Evolutionary conservation across 768 basidiomycete genomes (phyloP).

Genomic region (Hydnum rufescens): DNA sequence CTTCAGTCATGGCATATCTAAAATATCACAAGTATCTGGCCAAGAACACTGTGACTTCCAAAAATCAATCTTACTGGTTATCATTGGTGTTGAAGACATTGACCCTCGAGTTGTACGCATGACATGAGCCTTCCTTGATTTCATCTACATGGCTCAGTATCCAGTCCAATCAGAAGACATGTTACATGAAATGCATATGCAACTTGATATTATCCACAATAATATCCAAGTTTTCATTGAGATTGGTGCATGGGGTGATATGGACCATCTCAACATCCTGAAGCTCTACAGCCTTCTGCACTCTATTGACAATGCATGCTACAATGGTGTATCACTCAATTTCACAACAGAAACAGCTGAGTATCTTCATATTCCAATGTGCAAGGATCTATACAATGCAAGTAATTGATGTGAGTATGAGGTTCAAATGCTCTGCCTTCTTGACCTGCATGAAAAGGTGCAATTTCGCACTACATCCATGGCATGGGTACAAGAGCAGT

Average conservation of each 20-base stretch:
- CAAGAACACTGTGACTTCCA: slow-evolving; percentile 15
- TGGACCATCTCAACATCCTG: slow-evolving; percentile 23
- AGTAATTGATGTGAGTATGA: background rate
- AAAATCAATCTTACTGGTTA: slow-evolving; percentile 18
- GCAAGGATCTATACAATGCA: slow-evolving; percentile 16
- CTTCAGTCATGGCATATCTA: slow-evolving; percentile 5
- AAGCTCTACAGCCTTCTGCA: slow-evolving; percentile 24
- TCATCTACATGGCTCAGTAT: slow-evolving; percentile 10
- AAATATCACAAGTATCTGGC: slow-evolving; percentile 2
- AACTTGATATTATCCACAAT: background rate
- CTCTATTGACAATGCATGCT: slow-evolving; percentile 17
- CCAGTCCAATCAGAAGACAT: slow-evolving; percentile 21
- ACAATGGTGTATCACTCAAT: slow-evolving; percentile 22
- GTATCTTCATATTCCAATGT: slow-evolving; percentile 22
- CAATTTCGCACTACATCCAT: background rate
- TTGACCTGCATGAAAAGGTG: background rate
- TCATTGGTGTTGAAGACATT: slow-evolving; percentile 14
- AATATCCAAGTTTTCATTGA: background rate
- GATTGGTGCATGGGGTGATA: background rate
- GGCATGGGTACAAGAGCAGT: too few species aligned
- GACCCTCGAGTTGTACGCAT: background rate
- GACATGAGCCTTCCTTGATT: background rate
- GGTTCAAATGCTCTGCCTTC: background rate
- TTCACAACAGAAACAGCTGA: slow-evolving; percentile 25
- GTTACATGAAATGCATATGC: slow-evolving; percentile 17